Percentiles rank a stretch among this genome's conserved stretches.
Evolutionary conservation across 1,139 yeast genomes (phyloP).

Genomic region (Saccharomycopsis crataegensis): DNA sequence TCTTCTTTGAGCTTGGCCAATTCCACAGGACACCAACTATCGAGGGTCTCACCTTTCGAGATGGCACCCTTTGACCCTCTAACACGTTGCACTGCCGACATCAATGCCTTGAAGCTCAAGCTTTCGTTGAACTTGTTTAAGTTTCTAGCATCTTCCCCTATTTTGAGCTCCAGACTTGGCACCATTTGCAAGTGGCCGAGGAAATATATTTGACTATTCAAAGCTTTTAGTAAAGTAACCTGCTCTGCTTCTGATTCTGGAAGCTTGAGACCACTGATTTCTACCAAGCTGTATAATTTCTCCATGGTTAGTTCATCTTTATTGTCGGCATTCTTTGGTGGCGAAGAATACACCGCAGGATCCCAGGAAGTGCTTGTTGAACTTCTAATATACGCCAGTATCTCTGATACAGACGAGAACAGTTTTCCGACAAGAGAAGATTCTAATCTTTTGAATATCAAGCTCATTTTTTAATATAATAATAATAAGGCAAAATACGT

Average conservation of each 20-base stretch:
- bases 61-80: not conserved
- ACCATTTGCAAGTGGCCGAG: constrained; percentile 1
- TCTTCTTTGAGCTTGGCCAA: constrained; percentile 7
- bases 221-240: not conserved
- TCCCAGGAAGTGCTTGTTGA: constrained; percentile 3
- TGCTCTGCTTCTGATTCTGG: not conserved
- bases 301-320: not conserved
- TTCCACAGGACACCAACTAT: not conserved
- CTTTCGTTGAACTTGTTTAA: not conserved
- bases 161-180: not conserved
- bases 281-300: not conserved
- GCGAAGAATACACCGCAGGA: constrained; percentile 5
- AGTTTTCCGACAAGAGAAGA: not conserved
- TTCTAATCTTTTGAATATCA: too few relatives aligned
- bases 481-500: too few relatives aligned
- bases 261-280: constrained; percentile 1
- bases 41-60: not conserved
- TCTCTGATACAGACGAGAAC: not conserved
- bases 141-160: not conserved
- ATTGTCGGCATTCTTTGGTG: not conserved
- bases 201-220: constrained; percentile 6
- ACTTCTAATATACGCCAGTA: not conserved
- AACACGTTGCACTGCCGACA: not conserved
- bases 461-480: too few relatives aligned
- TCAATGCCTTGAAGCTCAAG: not conserved